Conservation (phyloP, 2,329 filamentous ascomycete genomes). For the Cladosporium sphaerospermum region DNA sequence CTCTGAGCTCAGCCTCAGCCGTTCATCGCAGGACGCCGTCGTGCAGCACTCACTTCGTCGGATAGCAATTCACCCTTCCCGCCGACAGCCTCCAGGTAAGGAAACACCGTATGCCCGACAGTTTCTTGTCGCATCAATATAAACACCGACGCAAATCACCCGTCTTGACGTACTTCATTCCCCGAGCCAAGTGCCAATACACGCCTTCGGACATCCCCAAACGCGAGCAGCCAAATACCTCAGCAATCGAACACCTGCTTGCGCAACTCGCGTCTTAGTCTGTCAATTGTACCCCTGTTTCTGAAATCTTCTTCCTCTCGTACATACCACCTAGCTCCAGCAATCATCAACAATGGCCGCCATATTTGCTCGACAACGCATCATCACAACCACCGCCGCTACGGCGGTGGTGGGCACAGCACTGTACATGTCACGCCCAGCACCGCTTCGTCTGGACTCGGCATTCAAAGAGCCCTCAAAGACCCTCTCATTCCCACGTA, state of each 20-base stretch:
- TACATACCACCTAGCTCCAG: not conserved
- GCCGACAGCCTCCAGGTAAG: not conserved
- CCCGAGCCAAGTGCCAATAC: conserved; percentile 4
- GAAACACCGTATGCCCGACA: not conserved
- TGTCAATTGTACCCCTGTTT: not conserved
- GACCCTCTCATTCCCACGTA: conserved; percentile 25
- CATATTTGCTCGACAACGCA: conserved; percentile 13
- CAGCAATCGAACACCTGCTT: not conserved
- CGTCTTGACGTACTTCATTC: not conserved
- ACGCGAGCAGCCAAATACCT: not conserved
- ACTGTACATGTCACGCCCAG: conserved; percentile 13
- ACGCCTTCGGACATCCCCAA: not conserved
- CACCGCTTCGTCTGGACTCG: conserved; percentile 22
- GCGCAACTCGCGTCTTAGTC: not conserved
- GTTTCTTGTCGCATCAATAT: not conserved
- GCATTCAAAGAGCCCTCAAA: conserved; percentile 21
- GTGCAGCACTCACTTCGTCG: not conserved
- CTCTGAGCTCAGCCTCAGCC: not conserved
- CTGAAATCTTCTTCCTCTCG: not conserved
- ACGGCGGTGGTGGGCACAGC: conserved; percentile 8
- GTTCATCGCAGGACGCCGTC: not conserved
- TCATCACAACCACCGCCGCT: conserved; percentile 12
- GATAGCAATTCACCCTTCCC: not conserved
- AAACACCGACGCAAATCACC: not conserved
- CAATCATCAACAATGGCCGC: conserved; percentile 8